phyloP scores from a whole-genome alignment of 2,329 filamentous ascomycete species.

The Aspergillus niger region DNA sequence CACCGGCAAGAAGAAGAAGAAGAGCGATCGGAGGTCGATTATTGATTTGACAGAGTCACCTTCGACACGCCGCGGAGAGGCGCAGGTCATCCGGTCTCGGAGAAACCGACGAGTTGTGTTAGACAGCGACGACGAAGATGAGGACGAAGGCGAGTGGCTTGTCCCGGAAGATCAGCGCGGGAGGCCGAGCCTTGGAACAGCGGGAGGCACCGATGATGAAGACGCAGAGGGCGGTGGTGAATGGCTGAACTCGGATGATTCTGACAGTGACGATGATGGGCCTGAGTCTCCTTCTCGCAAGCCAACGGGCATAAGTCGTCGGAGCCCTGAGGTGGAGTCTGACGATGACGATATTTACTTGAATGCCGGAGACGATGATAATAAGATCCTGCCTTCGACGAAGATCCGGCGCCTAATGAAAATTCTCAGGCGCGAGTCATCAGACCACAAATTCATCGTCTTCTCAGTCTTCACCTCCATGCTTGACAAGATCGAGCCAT shows the following conservation, averaged over 20 bases:
- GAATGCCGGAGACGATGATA: slow-evolving; percentile 44
- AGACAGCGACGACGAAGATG: slow-evolving; percentile 63
- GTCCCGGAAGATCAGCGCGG: slow-evolving; percentile 68
- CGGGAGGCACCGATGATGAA: slow-evolving; percentile 84
- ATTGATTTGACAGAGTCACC: slow-evolving; percentile 34
- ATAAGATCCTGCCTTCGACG: slow-evolving; percentile 65
- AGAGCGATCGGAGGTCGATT: slow-evolving; percentile 41
- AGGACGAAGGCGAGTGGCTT: slow-evolving; percentile 74
- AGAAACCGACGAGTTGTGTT: slow-evolving; percentile 49
- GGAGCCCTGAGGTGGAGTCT: slow-evolving; percentile 38
- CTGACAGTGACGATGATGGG: slow-evolving; percentile 49
- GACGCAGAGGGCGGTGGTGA: slow-evolving; percentile 85
- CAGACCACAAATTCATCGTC: slow-evolving; percentile 92
- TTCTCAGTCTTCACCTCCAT: slow-evolving; percentile 99
- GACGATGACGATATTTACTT: slow-evolving; percentile 44
- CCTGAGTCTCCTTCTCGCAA: slow-evolving; percentile 33
- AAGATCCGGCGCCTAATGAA: slow-evolving; percentile 86
- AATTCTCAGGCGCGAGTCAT: slow-evolving; percentile 76
- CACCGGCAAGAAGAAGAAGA: slow-evolving; percentile 50
- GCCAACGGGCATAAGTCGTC: slow-evolving; percentile 17
- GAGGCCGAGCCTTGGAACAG: slow-evolving; percentile 66
- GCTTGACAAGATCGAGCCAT: slow-evolving; percentile 94
- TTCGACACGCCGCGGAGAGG: slow-evolving; percentile 23
- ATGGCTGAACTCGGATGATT: slow-evolving; percentile 72
- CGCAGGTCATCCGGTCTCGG: slow-evolving; percentile 29